phyloP scores from a whole-genome alignment of 352 stramenopile species.

The Thraustochytrium striatum region DNA sequence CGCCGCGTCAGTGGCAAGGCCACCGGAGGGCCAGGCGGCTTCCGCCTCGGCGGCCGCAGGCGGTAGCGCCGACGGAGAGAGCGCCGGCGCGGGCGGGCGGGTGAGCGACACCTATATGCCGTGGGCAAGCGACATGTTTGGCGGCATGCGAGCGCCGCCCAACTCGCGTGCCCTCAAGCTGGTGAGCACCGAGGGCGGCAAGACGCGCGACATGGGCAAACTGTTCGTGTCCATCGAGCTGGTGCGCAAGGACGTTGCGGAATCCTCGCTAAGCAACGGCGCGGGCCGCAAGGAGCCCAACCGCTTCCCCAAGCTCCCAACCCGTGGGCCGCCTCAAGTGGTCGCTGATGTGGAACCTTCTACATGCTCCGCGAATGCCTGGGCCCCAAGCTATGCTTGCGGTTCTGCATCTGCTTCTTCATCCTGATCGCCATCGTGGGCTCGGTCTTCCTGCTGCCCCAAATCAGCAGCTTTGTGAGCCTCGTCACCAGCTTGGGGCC shows the following conservation, averaged over 20 bases:
- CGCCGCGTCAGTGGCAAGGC: neutral
- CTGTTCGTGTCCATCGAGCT: slow-evolving; percentile 78
- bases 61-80: slow-evolving; percentile 13
- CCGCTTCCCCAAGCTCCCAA: slow-evolving; percentile 82
- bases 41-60: neutral
- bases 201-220: slow-evolving; percentile 62
- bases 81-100: slow-evolving; percentile 48
- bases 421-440: slow-evolving; percentile 75
- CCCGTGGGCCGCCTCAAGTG: slow-evolving; percentile 77
- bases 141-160: slow-evolving; percentile 11
- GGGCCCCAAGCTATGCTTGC: slow-evolving; percentile 74
- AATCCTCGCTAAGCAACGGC: slow-evolving; percentile 66
- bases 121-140: slow-evolving; percentile 2
- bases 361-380: slow-evolving; percentile 77
- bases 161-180: slow-evolving; percentile 40
- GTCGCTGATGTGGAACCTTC: slow-evolving; percentile 72
- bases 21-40: neutral
- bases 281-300: slow-evolving; percentile 79
- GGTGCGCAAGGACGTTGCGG: slow-evolving; percentile 74
- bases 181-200: slow-evolving; percentile 12
- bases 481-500: slow-evolving; percentile 7
- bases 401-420: slow-evolving; percentile 76
- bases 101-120: slow-evolving; percentile 50
- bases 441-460: slow-evolving; percentile 56
- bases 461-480: slow-evolving; percentile 11